Conservation (phyloP, 176 grass and related monocot genomes). For the Phyllostachys edulis region DNA sequence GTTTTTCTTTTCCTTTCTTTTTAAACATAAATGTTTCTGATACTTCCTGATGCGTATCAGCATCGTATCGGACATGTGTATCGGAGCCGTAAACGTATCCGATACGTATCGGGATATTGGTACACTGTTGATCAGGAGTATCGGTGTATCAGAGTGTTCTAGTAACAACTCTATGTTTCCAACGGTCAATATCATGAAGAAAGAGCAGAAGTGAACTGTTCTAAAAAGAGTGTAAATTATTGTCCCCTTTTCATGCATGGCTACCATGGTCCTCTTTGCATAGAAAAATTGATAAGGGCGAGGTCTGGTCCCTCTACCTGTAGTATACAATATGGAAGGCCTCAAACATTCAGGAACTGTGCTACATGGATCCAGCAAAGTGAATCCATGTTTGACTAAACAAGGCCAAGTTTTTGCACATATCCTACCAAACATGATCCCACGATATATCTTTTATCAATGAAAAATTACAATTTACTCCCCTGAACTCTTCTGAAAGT, state of each 20-base stretch:
- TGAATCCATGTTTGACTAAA: constrained; percentile 11
- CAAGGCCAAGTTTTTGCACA: neutral
- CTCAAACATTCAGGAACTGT: neutral
- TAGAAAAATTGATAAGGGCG: neutral
- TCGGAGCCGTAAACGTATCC: no score
- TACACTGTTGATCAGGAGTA: no score
- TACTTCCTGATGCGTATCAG: no score
- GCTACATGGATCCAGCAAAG: constrained; percentile 31
- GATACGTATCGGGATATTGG: no score
- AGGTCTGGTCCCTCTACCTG: neutral
- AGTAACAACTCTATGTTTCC: neutral
- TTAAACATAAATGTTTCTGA: no score
- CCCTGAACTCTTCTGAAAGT: no score
- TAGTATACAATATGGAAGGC: constrained; percentile 14
- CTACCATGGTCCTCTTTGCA: neutral
- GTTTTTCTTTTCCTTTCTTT: no score
- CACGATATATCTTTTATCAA: neutral
- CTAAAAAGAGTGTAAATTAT: neutral
- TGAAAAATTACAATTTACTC: no score
- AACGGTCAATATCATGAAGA: neutral
- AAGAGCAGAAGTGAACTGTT: neutral
- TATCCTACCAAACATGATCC: constrained; percentile 18
- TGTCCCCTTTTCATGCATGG: neutral
- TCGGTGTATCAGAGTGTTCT: no score
- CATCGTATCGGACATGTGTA: no score